Base-by-base conservation (phyloP, 1,139 yeast genomes). In the Geotrichum aggregatum region DNA sequence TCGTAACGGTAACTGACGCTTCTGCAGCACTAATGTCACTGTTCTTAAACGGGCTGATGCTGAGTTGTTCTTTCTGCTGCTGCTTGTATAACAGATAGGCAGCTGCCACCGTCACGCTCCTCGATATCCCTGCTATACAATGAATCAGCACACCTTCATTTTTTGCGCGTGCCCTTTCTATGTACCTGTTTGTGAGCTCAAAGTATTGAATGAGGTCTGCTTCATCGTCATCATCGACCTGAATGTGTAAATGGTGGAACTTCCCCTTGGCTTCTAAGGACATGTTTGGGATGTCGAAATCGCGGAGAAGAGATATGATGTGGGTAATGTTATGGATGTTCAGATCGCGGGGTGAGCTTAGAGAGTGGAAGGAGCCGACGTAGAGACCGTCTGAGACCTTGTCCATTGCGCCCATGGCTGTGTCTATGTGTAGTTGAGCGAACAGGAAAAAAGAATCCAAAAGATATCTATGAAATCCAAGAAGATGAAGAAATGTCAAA, bases 71-170 rank as follows among this genome's bases (percentile, higher is more conserved):
- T 18, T 11, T 21, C 35, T 2, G 22, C 31, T 8, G 14, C 6
- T 13, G 26, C 14, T 38, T 33, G 11, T 19, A 24, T 78, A 94
- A 89, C 56, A 92, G 68, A 66, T 84, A 92, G 1, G 95, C 95
- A 40, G 83, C 75, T 13, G 82, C 72, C 31, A 88, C 73, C 0
- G 95, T 72, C 0, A 80, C 87, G 1, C 96, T 84, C 58, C 98
- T 72, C 1, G 96, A 87, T 26, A 82, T 79, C 1, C 98, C 98
- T 30, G 96, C 96, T 52, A 89, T 87, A 57, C 70, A 74, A 55
- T 72, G 76, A 16, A 73, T 72, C 16, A 72, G 62, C 5, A 71
- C 66, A 19, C 66, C 65, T 5, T 61, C 63, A 36, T 61, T 61
- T 2, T 45, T 44, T 14, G 50, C 77, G 39, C 87, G 70, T 0